Conservation (phyloP, 2,329 filamentous ascomycete genomes). For the Curvularia hawaiiensis region DNA sequence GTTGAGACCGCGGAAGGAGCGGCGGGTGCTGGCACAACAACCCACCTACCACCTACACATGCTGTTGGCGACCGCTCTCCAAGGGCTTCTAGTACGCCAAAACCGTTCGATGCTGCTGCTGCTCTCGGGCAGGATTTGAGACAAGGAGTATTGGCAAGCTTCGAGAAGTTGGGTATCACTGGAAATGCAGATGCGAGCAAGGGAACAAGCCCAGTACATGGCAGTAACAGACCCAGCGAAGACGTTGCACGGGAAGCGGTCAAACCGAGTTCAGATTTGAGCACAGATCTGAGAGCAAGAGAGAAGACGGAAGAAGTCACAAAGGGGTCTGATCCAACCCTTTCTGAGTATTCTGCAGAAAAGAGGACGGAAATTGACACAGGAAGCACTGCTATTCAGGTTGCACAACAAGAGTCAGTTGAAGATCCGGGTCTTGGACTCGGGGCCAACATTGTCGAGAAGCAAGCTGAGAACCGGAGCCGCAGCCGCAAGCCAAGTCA, state of each 20-base stretch:
- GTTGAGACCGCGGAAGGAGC: constrained; percentile 42
- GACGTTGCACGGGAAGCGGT: constrained; percentile 18
- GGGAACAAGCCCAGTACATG: constrained; percentile 23
- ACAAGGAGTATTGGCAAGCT: constrained; percentile 39
- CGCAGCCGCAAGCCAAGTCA: constrained; percentile 27
- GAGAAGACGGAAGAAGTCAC: not conserved
- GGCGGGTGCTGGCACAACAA: constrained; percentile 38
- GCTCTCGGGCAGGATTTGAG: constrained; percentile 36
- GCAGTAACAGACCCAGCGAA: constrained; percentile 18
- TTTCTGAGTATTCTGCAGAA: not conserved
- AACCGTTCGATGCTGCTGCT: constrained; percentile 35
- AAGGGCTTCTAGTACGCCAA: constrained; percentile 14
- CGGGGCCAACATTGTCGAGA: constrained; percentile 14
- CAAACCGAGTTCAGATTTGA: constrained; percentile 16
- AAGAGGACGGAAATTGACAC: not conserved
- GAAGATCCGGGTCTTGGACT: constrained; percentile 2
- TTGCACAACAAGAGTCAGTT: not conserved
- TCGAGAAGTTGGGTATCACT: constrained; percentile 38
- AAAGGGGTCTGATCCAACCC: not conserved
- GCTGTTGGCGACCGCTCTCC: constrained; percentile 21
- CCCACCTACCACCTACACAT: constrained; percentile 32
- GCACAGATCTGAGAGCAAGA: not conserved
- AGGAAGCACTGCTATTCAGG: not conserved
- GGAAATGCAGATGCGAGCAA: constrained; percentile 14
- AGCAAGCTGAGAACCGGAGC: constrained; percentile 21